Percentiles rank a stretch among this genome's conserved stretches.
phyloP scores from a whole-genome alignment of 169 alveolate genomes.

The Miamiensis avidus region DNA sequence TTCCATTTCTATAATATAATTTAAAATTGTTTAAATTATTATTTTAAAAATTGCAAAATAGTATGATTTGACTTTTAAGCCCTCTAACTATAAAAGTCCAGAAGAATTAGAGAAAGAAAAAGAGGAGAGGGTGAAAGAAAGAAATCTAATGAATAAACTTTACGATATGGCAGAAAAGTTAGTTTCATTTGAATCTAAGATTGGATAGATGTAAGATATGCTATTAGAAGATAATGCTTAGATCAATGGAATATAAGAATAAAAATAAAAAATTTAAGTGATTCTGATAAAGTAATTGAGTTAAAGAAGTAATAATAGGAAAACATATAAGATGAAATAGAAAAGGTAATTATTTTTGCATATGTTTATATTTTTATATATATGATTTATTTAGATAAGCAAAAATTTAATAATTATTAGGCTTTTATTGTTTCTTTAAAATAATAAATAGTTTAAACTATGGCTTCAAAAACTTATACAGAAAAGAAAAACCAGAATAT shows the following conservation, averaged over 20 bases:
- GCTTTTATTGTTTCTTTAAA: background rate
- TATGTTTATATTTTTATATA: no score
- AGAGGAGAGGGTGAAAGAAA: background rate
- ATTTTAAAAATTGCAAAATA: no score
- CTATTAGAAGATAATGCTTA: background rate
- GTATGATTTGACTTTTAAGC: background rate
- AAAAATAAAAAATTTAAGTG: no score
- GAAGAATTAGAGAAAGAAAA: background rate
- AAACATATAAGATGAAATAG: background rate
- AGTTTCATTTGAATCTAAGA: background rate
- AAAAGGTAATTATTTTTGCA: background rate
- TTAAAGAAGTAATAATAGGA: background rate
- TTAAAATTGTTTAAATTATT: no score
- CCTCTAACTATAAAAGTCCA: background rate
- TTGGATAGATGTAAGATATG: no score
- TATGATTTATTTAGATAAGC: background rate
- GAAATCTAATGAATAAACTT: background rate
- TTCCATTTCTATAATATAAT: background rate
- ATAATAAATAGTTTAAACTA: no score
- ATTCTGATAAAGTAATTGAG: background rate
- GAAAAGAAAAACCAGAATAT: background rate
- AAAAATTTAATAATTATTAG: background rate
- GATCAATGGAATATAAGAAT: background rate
- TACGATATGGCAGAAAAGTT: background rate
- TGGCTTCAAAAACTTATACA: background rate